Evolutionary conservation across 345 rosid genomes (phyloP).

Genomic region (Salix brachista): DNA sequence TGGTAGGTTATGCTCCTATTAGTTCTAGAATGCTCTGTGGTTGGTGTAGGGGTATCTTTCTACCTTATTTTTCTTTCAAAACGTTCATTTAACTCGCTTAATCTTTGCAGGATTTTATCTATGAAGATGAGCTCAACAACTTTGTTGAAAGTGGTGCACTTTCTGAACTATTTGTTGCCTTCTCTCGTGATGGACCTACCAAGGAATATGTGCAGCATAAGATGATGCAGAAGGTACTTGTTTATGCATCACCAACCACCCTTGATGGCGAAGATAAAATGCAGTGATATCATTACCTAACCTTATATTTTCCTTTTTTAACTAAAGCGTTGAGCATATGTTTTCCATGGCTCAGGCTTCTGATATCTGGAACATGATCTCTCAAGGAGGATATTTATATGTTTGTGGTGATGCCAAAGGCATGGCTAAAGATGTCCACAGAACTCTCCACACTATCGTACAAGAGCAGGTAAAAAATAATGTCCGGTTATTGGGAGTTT

Average conservation of each 20-base stretch:
- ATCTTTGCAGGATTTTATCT: constrained; percentile 70
- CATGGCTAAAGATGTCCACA: constrained; percentile 96
- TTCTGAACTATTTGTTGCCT: constrained; percentile 78
- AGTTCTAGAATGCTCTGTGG: constrained; percentile 1
- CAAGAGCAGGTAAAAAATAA: constrained; percentile 67
- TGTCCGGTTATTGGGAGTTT: neutral
- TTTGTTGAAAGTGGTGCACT: constrained; percentile 65
- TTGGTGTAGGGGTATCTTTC: neutral
- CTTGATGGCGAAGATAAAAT: neutral
- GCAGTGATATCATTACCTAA: neutral
- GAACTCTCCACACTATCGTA: constrained; percentile 73
- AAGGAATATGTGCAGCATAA: constrained; percentile 96
- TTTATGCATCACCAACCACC: constrained; percentile 13
- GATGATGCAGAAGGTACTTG: constrained; percentile 65
- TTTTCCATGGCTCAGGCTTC: constrained; percentile 46
- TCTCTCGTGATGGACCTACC: constrained; percentile 94
- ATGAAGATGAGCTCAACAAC: constrained; percentile 75
- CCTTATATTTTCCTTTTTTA: neutral
- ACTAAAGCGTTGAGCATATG: neutral
- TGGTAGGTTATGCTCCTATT: constrained; percentile 39
- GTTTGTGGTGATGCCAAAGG: constrained; percentile 99
- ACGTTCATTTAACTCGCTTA: neutral
- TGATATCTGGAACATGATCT: constrained; percentile 71
- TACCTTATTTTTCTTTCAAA: neutral
- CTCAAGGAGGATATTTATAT: constrained; percentile 75